Evolutionary conservation across 1,284 basidiomycete genomes (phyloP), one percentile per base, ranked within the genome.

Genomic region (Cutaneotrichosporon spelunceum): DNA sequence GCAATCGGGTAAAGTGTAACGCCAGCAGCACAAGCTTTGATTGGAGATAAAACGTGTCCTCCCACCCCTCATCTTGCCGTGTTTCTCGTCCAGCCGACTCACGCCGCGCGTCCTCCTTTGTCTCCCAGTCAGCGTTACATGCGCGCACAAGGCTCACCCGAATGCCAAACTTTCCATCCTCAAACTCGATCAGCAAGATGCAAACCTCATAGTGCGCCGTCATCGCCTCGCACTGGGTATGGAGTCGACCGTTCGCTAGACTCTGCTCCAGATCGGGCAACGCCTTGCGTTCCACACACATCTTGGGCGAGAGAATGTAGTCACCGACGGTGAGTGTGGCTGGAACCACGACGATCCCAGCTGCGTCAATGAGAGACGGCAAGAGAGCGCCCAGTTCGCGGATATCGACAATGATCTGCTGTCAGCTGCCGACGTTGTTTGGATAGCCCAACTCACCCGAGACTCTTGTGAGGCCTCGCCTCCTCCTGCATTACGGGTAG

Each of bases 201-300:
- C 94, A 93, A 48, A 90, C 88, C 79, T 93, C 94, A 80, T 98
- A 99, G 75, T 98, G 89, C 6, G 89, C 88, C 0, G 89, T 93
- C 95, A 99, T 98, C 21, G 92, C 78, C 79, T 99, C 95, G 80
- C 95, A 98, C 74, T 99, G 95, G 0, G 93, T 91, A 75, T 96
- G 97, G 93, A 99, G 77, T 64, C 95, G 84, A 16, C 95, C 95
- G 68, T 88, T 95, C 62, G 88, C 93, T 75, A 99, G 93, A 82
- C 91, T 93, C 30, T 88, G 86, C 23, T 95, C 85, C 64, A 99
- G 77, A 81, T 99, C 95, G 0, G 91, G 84, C 59, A 98, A 83
- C 69, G 93, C 94, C 81, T 99, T 99, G 57, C 95, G 83, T 79
- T 99, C 96, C 1, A 99, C 90, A 67, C 92, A 94, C 70, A 99